Evolutionary conservation across 345 rosid genomes (phyloP).

Genomic region (Eucalyptus pauciflora): DNA sequence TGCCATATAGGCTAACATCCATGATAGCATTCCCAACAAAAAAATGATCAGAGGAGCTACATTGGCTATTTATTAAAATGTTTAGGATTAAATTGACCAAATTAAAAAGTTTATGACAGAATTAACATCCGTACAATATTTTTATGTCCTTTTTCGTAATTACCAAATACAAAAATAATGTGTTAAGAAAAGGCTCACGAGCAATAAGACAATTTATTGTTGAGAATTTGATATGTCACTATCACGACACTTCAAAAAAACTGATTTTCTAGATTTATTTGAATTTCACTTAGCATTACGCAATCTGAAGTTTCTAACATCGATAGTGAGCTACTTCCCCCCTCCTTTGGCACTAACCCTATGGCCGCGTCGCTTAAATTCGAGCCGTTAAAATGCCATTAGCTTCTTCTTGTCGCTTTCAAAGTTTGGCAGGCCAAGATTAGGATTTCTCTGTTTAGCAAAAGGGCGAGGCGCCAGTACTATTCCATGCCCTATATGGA

Average conservation of each 20-base stretch:
- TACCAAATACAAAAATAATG: not conserved
- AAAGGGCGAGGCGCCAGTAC: not conserved
- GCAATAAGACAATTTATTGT: not conserved
- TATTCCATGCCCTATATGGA: too few relatives aligned
- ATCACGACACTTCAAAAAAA: not conserved
- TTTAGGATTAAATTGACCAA: rapidly evolving
- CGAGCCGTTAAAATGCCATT: not conserved
- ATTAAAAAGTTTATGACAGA: rapidly evolving
- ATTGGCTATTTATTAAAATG: not conserved
- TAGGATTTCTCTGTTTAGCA: not conserved
- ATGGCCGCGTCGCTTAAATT: not conserved
- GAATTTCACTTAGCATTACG: not conserved
- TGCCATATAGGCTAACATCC: not conserved
- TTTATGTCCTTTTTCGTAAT: not conserved
- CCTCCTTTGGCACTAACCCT: not conserved
- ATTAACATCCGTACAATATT: rapidly evolving
- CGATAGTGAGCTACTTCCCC: not conserved
- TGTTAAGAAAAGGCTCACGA: not conserved
- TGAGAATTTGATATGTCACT: not conserved
- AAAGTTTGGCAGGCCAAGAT: not conserved
- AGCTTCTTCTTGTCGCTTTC: not conserved
- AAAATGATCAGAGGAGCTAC: too few relatives aligned
- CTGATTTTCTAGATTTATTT: not conserved
- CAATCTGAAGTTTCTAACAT: not conserved
- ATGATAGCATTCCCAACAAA: too few relatives aligned